Evolutionary conservation across 257 asterid species (phyloP).

Genomic region (Rubia yunnanensis): DNA sequence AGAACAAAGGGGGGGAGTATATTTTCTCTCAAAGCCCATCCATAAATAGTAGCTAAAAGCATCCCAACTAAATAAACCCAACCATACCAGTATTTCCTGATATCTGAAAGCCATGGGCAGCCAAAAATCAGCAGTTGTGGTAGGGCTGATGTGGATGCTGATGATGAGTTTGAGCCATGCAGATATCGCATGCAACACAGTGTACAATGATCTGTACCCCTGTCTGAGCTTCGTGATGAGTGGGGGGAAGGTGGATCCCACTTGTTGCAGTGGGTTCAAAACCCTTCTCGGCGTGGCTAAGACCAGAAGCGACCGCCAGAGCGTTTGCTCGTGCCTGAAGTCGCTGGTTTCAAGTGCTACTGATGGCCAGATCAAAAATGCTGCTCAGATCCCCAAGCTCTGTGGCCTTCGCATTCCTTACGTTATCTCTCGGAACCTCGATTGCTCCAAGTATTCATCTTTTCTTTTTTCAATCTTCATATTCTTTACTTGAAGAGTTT

Average conservation of each 20-base stretch:
- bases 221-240: conserved; percentile 5
- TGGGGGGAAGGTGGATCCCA: conserved; percentile 8
- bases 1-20: too few relatives aligned
- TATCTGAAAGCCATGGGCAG: not conserved
- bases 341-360: not conserved
- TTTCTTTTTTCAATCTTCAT: not conserved
- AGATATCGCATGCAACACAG: not conserved
- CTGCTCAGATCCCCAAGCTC: conserved; percentile 1
- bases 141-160: not conserved
- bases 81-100: not conserved
- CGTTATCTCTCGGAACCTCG: conserved; percentile 5
- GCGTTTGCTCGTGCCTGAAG: conserved; percentile 7
- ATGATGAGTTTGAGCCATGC: not conserved
- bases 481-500: too few relatives aligned
- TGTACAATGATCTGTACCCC: conserved; percentile 5
- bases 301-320: conserved; percentile 8
- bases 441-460: conserved; percentile 7
- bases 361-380: conserved; percentile 8
- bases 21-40: not conserved
- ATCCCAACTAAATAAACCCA: not conserved
- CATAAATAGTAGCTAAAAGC: not conserved
- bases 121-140: not conserved
- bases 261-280: conserved; percentile 10
- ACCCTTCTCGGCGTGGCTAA: conserved; percentile 3
- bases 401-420: conserved; percentile 3